phyloP scores from a whole-genome alignment of 1,284 basidiomycete species.

The Microbotryomycetes sp. region DNA sequence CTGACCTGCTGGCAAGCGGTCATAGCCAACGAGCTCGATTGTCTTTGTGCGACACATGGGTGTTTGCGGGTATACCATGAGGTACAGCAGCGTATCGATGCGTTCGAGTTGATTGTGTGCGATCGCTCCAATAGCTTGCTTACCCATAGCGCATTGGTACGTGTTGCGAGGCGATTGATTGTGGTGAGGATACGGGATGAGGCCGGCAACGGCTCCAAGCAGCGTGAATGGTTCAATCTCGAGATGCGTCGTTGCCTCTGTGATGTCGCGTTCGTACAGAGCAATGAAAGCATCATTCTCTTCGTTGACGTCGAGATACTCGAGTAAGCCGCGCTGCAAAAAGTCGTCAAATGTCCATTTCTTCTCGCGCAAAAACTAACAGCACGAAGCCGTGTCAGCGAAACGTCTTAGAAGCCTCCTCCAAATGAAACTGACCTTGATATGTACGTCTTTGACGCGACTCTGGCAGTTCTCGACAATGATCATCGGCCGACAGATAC shows the following conservation, averaged over 20 bases:
- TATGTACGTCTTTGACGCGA: slow-evolving; percentile 73
- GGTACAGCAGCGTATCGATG: slow-evolving; percentile 96
- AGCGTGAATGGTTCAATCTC: slow-evolving; percentile 99
- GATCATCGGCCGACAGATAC: slow-evolving; percentile 96
- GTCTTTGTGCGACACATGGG: slow-evolving; percentile 99
- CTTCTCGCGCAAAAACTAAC: slow-evolving; percentile 69
- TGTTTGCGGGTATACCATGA: slow-evolving; percentile 98
- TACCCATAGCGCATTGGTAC: slow-evolving; percentile 99
- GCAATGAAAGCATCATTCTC: slow-evolving; percentile 98
- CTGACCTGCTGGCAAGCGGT: slow-evolving; percentile 92
- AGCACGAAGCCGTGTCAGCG: no score
- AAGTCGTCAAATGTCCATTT: slow-evolving; percentile 89
- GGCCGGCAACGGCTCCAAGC: slow-evolving; percentile 91
- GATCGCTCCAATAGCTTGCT: slow-evolving; percentile 99
- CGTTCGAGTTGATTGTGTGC: slow-evolving; percentile 96
- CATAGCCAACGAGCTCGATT: slow-evolving; percentile 94
- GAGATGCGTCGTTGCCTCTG: slow-evolving; percentile 77
- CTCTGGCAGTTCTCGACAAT: slow-evolving; percentile 83
- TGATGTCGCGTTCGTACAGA: slow-evolving; percentile 84
- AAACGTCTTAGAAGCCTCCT: no score
- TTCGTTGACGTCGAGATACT: slow-evolving; percentile 98
- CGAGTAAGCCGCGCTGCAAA: slow-evolving; percentile 87
- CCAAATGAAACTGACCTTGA: slow-evolving; percentile 52
- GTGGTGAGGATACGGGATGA: slow-evolving; percentile 99
- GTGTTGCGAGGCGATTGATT: slow-evolving; percentile 99